phyloP scores from a whole-genome alignment of 164 flowering plant species.

The Aristolochia californica region DNA sequence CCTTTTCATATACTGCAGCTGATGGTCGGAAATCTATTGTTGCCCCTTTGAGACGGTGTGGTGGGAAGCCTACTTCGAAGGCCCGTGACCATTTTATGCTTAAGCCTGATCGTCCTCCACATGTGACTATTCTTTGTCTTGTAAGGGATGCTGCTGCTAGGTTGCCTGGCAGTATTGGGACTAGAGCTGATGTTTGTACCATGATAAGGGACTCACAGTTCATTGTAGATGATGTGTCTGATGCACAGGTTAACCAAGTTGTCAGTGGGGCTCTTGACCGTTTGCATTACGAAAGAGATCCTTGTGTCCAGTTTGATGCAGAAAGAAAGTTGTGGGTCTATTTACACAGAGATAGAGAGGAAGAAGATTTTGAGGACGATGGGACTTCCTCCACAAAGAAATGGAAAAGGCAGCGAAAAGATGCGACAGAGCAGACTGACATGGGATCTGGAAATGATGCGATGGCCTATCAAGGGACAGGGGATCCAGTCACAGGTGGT shows the following conservation, averaged over 20 bases:
- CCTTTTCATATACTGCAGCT: slow-evolving; percentile 85
- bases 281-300: slow-evolving; percentile 94
- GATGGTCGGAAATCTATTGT: slow-evolving; percentile 93
- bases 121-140: slow-evolving; percentile 90
- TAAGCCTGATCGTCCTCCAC: slow-evolving; percentile 92
- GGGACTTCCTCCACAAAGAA: slow-evolving; percentile 98
- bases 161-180: slow-evolving; percentile 96
- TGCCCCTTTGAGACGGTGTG: slow-evolving; percentile 93
- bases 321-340: slow-evolving; percentile 95
- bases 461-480: slow-evolving; percentile 27
- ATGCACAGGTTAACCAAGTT: slow-evolving; percentile 83
- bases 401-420: slow-evolving; percentile 91
- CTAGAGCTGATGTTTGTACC: slow-evolving; percentile 97
- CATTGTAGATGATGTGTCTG: slow-evolving; percentile 83
- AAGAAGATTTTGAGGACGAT: slow-evolving; percentile 97
- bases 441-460: slow-evolving; percentile 45
- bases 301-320: slow-evolving; percentile 85
- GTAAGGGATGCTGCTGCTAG: slow-evolving; percentile 98
- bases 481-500: slow-evolving; percentile 28
- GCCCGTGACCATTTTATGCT: slow-evolving; percentile 95
- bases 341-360: slow-evolving; percentile 88
- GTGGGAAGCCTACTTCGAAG: slow-evolving; percentile 95
- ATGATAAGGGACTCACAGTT: slow-evolving; percentile 93
- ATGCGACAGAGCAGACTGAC: slow-evolving; percentile 52
- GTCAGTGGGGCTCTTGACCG: slow-evolving; percentile 98